Evolutionary conservation across 2,329 filamentous ascomycete species (phyloP).

Genomic region (Cladorrhinum sp.): DNA sequence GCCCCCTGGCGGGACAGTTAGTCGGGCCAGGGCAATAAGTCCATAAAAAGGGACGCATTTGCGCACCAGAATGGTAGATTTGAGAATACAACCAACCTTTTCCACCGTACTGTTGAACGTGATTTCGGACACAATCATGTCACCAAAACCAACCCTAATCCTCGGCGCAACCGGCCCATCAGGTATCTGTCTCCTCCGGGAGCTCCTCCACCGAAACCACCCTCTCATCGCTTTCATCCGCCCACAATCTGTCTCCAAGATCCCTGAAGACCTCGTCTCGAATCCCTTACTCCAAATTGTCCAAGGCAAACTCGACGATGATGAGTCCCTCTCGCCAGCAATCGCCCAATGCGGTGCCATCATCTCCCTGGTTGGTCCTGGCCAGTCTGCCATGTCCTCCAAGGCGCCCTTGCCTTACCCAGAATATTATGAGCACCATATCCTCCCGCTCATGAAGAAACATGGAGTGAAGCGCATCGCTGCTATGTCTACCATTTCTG

Average conservation of each 20-base stretch:
- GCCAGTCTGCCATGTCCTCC: conserved; percentile 13
- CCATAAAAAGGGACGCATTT: too few relatives aligned
- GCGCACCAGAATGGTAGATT: too few relatives aligned
- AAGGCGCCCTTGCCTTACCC: conserved; percentile 5
- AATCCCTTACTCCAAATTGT: conserved; percentile 27
- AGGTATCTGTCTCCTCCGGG: conserved; percentile 31
- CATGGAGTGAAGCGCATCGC: conserved; percentile 34
- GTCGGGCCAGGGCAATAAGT: too few relatives aligned
- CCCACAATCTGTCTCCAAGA: conserved; percentile 24
- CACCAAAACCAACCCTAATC: conserved; percentile 24
- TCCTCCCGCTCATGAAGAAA: conserved; percentile 30
- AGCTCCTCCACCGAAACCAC: conserved; percentile 30
- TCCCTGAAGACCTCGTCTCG: conserved; percentile 25
- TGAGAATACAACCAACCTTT: too few relatives aligned
- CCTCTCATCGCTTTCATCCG: conserved; percentile 26
- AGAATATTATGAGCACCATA: conserved; percentile 19
- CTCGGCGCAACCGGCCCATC: conserved; percentile 35
- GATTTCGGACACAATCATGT: background rate
- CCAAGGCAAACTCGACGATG: conserved; percentile 28
- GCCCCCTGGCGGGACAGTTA: too few relatives aligned
- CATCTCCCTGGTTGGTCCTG: conserved; percentile 29
- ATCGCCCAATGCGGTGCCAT: conserved; percentile 19
- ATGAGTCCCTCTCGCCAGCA: conserved; percentile 12
- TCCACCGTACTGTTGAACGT: too few relatives aligned
- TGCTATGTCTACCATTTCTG: conserved; percentile 35